Percentiles rank a stretch among this genome's conserved stretches.
Conservation (phyloP, 176 grass and related monocot genomes). For the Musa beccarii region DNA sequence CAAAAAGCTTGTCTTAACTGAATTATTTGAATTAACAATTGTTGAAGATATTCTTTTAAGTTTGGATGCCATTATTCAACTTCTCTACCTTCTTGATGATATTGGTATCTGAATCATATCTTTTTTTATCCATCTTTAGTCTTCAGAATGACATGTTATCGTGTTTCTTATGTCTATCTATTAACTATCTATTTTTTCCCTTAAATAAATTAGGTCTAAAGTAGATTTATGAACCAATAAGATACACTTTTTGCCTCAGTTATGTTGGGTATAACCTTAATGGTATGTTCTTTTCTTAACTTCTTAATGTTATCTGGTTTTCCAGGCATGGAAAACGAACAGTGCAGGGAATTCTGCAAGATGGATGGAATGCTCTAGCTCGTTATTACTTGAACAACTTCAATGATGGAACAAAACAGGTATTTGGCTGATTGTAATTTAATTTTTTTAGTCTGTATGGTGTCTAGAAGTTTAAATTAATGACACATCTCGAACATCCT, state of each 20-base stretch:
- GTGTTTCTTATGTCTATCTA: neutral
- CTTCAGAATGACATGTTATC: neutral
- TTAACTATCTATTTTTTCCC: neutral
- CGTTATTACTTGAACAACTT: slow-evolving; percentile 98
- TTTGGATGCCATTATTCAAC: too few relatives aligned
- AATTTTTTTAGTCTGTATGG: neutral
- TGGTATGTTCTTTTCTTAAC: neutral
- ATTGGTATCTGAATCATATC: too few relatives aligned
- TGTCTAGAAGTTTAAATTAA: neutral
- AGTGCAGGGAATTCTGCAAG: slow-evolving; percentile 67
- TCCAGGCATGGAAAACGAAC: slow-evolving; percentile 70
- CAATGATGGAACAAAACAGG: slow-evolving; percentile 90
- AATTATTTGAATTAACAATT: too few relatives aligned
- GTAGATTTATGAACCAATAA: neutral
- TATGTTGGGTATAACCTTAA: neutral
- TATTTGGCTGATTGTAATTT: neutral
- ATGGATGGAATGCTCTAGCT: slow-evolving; percentile 66
- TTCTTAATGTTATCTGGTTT: neutral
- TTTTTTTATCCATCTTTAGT: neutral
- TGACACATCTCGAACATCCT: neutral
- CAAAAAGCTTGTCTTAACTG: too few relatives aligned
- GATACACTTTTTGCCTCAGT: neutral
- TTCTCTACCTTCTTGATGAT: too few relatives aligned
- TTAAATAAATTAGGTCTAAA: too few relatives aligned
- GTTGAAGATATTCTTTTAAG: too few relatives aligned